A percentile compares a stretch with the other conserved stretches of the same genome.
Conservation (phyloP, 345 rosid genomes). For the Pistacia vera region DNA sequence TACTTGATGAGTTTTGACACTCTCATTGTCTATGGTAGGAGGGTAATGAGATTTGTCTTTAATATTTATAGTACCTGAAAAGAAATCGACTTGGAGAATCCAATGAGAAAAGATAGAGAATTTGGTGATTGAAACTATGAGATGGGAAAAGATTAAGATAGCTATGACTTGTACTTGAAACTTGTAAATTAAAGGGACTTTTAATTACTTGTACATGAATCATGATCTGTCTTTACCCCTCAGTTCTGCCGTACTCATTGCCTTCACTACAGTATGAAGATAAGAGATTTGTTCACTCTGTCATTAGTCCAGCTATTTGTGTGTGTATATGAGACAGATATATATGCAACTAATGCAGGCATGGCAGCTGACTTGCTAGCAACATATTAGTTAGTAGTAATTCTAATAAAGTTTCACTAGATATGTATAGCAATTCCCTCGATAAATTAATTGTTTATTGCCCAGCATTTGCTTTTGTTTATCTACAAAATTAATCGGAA, state of each 20-base stretch:
- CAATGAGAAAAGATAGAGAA: background rate
- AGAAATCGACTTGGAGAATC: slow-evolving; percentile 41
- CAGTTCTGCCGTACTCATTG: background rate
- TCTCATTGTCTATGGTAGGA: slow-evolving; percentile 8
- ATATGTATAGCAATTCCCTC: too few relatives aligned
- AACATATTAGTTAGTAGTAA: too few relatives aligned
- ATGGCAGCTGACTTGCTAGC: too few relatives aligned
- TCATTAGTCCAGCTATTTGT: too few relatives aligned
- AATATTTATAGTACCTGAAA: slow-evolving; percentile 40
- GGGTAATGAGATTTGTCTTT: slow-evolving; percentile 4
- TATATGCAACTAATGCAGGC: too few relatives aligned
- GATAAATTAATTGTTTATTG: too few relatives aligned
- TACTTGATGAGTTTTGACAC: background rate
- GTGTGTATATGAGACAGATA: too few relatives aligned
- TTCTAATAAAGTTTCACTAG: too few relatives aligned
- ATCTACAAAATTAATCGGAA: too few relatives aligned
- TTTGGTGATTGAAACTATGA: slow-evolving; percentile 28
- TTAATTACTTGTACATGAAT: slow-evolving; percentile 13
- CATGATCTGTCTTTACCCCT: background rate
- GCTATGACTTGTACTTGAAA: background rate
- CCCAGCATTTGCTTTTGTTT: too few relatives aligned
- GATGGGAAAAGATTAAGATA: background rate
- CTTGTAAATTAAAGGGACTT: background rate
- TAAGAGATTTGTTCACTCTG: too few relatives aligned
- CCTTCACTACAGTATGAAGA: too few relatives aligned